Base-by-base conservation (phyloP, 441 rosid genomes). In the Corymbia calophylla region DNA sequence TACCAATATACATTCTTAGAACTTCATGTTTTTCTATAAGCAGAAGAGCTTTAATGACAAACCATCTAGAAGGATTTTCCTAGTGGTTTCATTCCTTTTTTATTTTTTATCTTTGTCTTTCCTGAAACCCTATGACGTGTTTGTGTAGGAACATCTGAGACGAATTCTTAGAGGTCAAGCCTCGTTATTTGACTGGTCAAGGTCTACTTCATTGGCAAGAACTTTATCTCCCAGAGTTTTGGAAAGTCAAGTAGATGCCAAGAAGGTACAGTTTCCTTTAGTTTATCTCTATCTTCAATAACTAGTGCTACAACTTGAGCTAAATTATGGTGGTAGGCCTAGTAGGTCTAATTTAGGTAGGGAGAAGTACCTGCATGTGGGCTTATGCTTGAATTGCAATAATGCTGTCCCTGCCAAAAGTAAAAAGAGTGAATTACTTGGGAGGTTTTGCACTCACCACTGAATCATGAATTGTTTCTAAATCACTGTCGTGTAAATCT, bases 131-230 rank as follows among this genome's bases (percentile, higher is more conserved):
- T n/a, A 23, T 77, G 53, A 44, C 84, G 44, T 77, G 29, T 44
- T 82, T 31, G 32, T 81, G 53, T 93, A 98, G 99, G 99, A 97
- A 90, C 99, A 98, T 90, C 91, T 98, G 90, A 95, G 99, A 92
- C 95, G 99, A 93, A 95, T 98, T 93, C 97, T 98, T 89, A 96
- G 99, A 94, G 99, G 99, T 90, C 99, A 98, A 92, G 94, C 99
- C 58, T 97, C 98, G 70, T 94, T 98, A 44, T 98, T 98, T 89
- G 99, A 98, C 90, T 98, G 99, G 99, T 93, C 99, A 70, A 95
- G 99, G 91, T 98, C 99, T 93, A 95, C 96, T 87, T 98, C 99
- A 31, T 91, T 98, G 91, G 99, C 99, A 89, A 96, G 99, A 94
- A 97, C 97, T 89, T 92, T 98, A 87, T 97, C 99, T 91, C 99